Conservation (phyloP, 169 alveolate genomes). For the Cryptosporidium sp. region DNA sequence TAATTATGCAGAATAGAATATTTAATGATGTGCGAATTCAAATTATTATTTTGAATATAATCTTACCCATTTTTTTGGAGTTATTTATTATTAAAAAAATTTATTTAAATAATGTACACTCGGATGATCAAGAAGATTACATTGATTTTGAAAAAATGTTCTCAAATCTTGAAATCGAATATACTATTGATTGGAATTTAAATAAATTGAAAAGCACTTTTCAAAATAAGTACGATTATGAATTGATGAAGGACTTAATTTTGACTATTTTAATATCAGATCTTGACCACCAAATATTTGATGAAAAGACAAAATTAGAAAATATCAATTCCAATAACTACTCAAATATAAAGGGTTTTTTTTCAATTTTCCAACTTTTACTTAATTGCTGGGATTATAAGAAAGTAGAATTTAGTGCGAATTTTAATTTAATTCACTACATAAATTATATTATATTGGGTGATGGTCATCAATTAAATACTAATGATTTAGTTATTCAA, state of each 20-base stretch:
- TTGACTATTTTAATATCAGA: not conserved
- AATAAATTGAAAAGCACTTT: constrained; percentile 2
- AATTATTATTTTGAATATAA: constrained; percentile 12
- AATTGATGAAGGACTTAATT: constrained; percentile 42
- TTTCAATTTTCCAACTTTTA: constrained; percentile 48
- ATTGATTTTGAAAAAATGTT: not conserved
- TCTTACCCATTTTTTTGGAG: constrained; percentile 39
- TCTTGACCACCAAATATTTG: not conserved
- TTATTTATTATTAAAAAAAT: constrained; percentile 19
- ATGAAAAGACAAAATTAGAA: not conserved
- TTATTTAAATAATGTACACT: not conserved
- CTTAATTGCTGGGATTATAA: constrained; percentile 24
- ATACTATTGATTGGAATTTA: not conserved
- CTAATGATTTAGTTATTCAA: not conserved
- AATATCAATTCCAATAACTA: not conserved
- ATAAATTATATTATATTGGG: not conserved
- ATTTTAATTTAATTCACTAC: not conserved
- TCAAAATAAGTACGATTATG: constrained; percentile 20
- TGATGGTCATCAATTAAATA: not conserved
- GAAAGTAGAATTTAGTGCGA: not conserved
- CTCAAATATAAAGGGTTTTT: constrained; percentile 25
- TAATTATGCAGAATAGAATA: constrained; percentile 27
- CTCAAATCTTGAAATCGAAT: constrained; percentile 35
- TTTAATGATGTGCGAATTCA: constrained; percentile 39
- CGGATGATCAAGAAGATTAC: not conserved